phyloP scores from a whole-genome alignment of 129 eudicot species.

The Arctium minus region DNA sequence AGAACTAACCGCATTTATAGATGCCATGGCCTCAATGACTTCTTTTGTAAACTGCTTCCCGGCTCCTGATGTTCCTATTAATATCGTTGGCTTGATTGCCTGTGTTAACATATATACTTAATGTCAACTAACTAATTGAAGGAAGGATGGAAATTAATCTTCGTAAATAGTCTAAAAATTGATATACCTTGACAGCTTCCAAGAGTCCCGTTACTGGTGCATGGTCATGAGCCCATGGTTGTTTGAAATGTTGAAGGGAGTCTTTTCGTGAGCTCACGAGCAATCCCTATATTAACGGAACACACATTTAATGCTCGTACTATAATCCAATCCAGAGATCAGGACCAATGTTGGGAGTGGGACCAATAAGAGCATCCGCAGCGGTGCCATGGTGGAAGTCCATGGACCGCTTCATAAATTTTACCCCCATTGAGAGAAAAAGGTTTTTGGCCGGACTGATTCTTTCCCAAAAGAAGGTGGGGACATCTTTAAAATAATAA shows the following conservation, averaged over 20 bases:
- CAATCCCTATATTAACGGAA: conserved; percentile 53
- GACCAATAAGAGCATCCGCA: no score
- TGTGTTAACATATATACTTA: conserved; percentile 25
- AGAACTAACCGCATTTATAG: conserved; percentile 69
- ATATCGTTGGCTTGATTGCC: conserved; percentile 85
- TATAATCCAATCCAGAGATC: background rate
- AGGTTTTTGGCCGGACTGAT: no score
- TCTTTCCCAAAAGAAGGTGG: no score
- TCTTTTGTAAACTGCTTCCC: conserved; percentile 90
- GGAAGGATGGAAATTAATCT: background rate
- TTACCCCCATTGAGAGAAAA: no score
- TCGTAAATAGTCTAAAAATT: background rate
- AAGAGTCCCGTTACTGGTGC: conserved; percentile 63
- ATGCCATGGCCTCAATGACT: conserved; percentile 84
- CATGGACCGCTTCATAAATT: no score
- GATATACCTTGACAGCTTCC: conserved; percentile 72
- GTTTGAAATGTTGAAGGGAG: conserved; percentile 86
- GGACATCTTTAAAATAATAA: no score
- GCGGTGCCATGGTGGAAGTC: no score
- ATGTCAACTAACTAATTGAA: background rate
- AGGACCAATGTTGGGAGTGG: no score
- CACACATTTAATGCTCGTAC: background rate
- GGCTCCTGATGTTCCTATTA: conserved; percentile 95
- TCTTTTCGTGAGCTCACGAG: conserved; percentile 77
- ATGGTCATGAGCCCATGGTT: conserved; percentile 96